A percentile compares a stretch with the other conserved stretches of the same genome.
Conservation (phyloP, 495 filamentous ascomycete species). For the Pyrenula aspistea region DNA sequence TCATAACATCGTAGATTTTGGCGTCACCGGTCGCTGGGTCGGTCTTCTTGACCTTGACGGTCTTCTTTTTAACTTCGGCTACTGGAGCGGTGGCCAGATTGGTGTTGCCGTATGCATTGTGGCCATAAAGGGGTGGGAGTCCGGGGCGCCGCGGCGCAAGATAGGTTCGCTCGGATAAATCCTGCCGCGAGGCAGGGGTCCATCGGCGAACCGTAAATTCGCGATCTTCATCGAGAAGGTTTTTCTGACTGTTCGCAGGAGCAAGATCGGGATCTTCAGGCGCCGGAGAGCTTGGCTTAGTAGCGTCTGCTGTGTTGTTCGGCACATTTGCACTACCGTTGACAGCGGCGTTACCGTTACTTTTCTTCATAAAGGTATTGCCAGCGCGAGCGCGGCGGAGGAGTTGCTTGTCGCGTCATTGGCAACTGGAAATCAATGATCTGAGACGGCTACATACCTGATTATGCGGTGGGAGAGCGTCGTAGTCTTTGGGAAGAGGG, state of each 20-base stretch:
- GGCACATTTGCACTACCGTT: conserved; percentile 20
- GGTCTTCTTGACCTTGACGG: conserved; percentile 55
- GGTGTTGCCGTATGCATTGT: conserved; percentile 19
- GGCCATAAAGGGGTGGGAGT: conserved; percentile 41
- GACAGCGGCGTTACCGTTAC: neutral
- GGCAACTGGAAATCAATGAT: neutral
- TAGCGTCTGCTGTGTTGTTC: neutral
- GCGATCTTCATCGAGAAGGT: conserved; percentile 16
- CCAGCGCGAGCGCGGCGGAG: conserved; percentile 71
- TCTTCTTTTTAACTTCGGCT: conserved; percentile 44
- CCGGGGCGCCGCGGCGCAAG: conserved; percentile 80
- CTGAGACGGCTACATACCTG: conserved; percentile 25
- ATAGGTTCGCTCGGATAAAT: conserved; percentile 56
- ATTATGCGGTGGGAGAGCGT: conserved; percentile 64
- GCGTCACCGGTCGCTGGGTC: conserved; percentile 65
- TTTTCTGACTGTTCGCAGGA: conserved; percentile 20
- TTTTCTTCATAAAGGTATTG: conserved; percentile 37
- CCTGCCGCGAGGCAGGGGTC: conserved; percentile 48
- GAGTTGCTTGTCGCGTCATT: conserved; percentile 35
- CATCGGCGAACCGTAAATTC: conserved; percentile 67
- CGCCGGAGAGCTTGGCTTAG: conserved; percentile 13
- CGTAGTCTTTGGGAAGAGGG: conserved; percentile 76
- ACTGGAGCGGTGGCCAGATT: conserved; percentile 21
- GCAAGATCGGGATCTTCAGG: conserved; percentile 40
- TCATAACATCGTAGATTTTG: conserved; percentile 67